Conservation (phyloP, 1,284 basidiomycete species). For the Rhodotorula sp. region DNA sequence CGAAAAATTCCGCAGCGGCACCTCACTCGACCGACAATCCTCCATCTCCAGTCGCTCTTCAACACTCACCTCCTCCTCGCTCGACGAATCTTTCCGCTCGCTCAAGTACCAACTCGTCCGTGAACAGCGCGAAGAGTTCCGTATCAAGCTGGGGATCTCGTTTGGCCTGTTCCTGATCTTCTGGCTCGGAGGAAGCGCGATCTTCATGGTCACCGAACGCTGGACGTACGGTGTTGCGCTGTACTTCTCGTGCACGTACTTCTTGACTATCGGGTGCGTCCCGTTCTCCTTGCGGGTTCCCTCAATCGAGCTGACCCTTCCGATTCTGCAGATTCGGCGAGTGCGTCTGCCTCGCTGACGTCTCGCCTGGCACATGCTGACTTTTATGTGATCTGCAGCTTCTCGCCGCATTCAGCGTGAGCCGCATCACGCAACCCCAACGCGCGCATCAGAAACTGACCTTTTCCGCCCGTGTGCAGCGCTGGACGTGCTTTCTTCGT, state of each 20-base stretch:
- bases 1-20: background rate
- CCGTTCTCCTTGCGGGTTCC: constrained; percentile 11
- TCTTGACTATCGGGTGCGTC: constrained; percentile 2
- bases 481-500: constrained; percentile 74
- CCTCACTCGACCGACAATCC: background rate
- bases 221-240: constrained; percentile 59
- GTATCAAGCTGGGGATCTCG: constrained; percentile 52
- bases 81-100: constrained; percentile 45
- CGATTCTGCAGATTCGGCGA: background rate
- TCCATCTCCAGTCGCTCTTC: background rate
- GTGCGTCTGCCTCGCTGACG: constrained; percentile 9
- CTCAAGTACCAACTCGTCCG: constrained; percentile 47
- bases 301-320: too few species aligned
- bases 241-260: constrained; percentile 64
- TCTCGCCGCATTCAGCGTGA: constrained; percentile 58
- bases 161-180: constrained; percentile 59
- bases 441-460: too few species aligned
- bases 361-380: background rate
- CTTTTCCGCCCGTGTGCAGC: constrained; percentile 16
- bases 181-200: constrained; percentile 61
- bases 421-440: too few species aligned
- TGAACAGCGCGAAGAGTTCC: constrained; percentile 49
- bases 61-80: constrained; percentile 4
- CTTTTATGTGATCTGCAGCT: constrained; percentile 61
- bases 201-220: constrained; percentile 59